Base-by-base conservation (phyloP, 2,329 filamentous ascomycete genomes). In the Lojkania enalia region DNA sequence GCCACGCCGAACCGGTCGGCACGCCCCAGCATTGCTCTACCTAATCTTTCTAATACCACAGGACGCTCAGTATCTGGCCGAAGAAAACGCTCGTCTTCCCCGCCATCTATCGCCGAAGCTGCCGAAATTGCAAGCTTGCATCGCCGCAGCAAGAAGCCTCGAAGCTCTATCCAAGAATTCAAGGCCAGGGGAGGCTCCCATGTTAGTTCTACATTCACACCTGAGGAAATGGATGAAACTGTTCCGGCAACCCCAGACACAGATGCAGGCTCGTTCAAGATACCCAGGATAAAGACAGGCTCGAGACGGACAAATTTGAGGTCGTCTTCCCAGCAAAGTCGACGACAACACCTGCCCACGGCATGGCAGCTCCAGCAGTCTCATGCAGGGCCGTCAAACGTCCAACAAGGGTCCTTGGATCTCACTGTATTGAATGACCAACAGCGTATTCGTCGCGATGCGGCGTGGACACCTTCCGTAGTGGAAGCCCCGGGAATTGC, bases 91-190 rank as follows among this genome's bases (percentile, higher is more conserved):
- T 74, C 74, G 7, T 71, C 76, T 14, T 77, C 78, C 13, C 77
- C 79, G 6, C 73, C 77, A 14, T 79, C 79, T 6, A 75, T 81
- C 46, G 71, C 74, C 23, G 80, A 83, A 58, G 75, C 76, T 42
- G 77, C 73, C 35, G 77, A 78, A 64, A 67, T 73, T 44, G 74
- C 70, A 30, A 73, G 72, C 49, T 55, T 77, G 41, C 71, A 77
- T 39, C 74, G 78, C 37, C 75, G 76, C 51, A 72, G 71, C 42
- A 77, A 78, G 52, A 75, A 76, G 58, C 75, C 75, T 41, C 73
- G 76, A 20, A 51, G 55, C 39, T 49, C 57, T 9, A 49, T 52
- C 14, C 62, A 56, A 29, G 58, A 60, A 9, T 57, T 56, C 4
- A 57, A 56, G 38, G 42, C 39, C 6, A 36, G 35, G 60, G 60